Base-by-base conservation (phyloP, 805 yeast species). In the Ogataea angusta region DNA sequence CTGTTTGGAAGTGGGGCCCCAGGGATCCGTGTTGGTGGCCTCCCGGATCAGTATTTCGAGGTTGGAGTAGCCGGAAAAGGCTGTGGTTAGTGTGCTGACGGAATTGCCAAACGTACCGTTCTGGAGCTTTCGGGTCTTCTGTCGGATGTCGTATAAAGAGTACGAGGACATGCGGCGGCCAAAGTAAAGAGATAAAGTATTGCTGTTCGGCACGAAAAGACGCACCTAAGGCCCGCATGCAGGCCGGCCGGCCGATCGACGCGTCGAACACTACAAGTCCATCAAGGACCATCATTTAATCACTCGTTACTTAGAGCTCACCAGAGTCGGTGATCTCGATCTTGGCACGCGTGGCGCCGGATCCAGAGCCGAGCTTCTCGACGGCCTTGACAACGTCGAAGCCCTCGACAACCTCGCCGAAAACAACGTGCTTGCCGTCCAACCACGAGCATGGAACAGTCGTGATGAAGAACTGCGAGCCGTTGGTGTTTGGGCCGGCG, bases 401-500 rank as follows among this genome's bases (percentile, higher is more conserved):
- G 59, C 88, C 88, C 41, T 80, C 81, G 46, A 69, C 63, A 41
- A 82, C 87, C 69, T 82, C 87, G 65, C 89, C 89, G 51, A 80
- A 82, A 41, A 82, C 89, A 63, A 80, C 85, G 68, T 82, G 89
- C 61, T 76, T 77, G 46, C 88, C 89, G 59, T 82, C 86, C 64
- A 82, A 76, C 86, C 87, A 82, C 49, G 86, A 82, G 55, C 82
- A 75, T 56, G 80, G 74, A 34, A 81, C 88, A 40, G 90, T 83
- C 56, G 95, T 84, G 62, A 87, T 81, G 72, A 86, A 87, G 69
- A 87, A 87, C 68, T 87, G 96, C 18, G 95, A 85, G 17, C 95
- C 93, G 63, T 87, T 87, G 63, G 95, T 85, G 78, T 85, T 83
- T 66, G 91, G 91, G 54, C 96, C 96, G 43, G 91, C 84, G 56